Evolutionary conservation across 768 basidiomycete species (phyloP).

Genomic region (Mycena epipterygia): DNA sequence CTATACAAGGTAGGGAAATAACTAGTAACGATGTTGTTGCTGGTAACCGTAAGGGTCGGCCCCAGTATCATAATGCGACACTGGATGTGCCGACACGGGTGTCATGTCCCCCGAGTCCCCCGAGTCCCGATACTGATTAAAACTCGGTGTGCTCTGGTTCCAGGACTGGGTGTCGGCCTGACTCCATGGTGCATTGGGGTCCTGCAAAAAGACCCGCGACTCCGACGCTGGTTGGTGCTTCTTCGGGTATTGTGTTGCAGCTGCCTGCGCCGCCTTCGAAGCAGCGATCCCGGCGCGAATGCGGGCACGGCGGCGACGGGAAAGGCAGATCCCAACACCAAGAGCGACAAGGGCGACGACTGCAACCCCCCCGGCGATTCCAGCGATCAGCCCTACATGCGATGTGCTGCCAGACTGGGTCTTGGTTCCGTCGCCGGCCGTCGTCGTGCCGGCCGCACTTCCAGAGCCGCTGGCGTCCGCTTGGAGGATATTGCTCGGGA

Average conservation of each 20-base stretch:
- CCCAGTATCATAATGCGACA: constrained; percentile 1
- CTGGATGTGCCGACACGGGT: constrained; percentile 12
- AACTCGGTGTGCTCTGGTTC: constrained; percentile 14
- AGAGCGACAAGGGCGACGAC: constrained; percentile 26
- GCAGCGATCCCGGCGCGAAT: constrained; percentile 20
- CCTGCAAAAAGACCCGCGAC: constrained; percentile 23
- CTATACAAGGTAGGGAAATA: background rate
- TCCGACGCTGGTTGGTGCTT: background rate
- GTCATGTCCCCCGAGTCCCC: constrained; percentile 18
- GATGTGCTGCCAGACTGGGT: background rate
- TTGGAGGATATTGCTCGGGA: constrained; percentile 66
- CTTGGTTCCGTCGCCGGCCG: background rate
- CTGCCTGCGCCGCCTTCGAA: constrained; percentile 12
- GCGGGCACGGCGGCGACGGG: constrained; percentile 28
- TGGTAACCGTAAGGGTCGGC: constrained; percentile 20
- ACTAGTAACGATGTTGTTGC: constrained; percentile 19
- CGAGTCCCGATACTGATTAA: constrained; percentile 20
- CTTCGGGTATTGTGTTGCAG: background rate
- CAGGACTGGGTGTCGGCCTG: constrained; percentile 6
- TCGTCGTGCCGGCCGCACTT: constrained; percentile 28
- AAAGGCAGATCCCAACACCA: constrained; percentile 25
- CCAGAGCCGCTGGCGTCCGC: constrained; percentile 57
- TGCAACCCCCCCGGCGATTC: constrained; percentile 27
- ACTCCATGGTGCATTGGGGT: background rate
- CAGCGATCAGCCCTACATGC: constrained; percentile 26